Conservation (phyloP, 1,284 basidiomycete species). For the Anthracocystis panici-leucophaei region DNA sequence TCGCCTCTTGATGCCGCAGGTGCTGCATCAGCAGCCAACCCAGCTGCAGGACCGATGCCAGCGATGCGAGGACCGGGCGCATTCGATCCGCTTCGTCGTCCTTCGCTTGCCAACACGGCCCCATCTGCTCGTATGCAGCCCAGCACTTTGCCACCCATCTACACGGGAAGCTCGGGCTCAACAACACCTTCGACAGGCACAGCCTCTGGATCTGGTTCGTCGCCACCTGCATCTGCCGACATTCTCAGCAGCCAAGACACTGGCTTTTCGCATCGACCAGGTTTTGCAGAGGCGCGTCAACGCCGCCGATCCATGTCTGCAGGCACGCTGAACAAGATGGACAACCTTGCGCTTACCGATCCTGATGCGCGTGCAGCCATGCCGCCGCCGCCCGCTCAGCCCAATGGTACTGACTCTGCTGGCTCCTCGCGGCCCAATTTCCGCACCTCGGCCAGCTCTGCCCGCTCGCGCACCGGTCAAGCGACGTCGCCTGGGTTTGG, state of each 20-base stretch:
- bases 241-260: slow-evolving; percentile 26
- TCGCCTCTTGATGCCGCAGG: slow-evolving; percentile 39
- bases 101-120: slow-evolving; percentile 17
- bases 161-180: slow-evolving; percentile 19
- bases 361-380: slow-evolving; percentile 6
- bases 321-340: slow-evolving; percentile 33
- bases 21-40: slow-evolving; percentile 13
- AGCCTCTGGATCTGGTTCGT: slow-evolving; percentile 26
- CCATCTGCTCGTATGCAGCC: slow-evolving; percentile 27
- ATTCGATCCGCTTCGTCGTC: slow-evolving; percentile 46
- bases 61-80: slow-evolving; percentile 33
- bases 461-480: slow-evolving; percentile 38
- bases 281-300: slow-evolving; percentile 46
- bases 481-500: slow-evolving; percentile 42
- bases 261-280: slow-evolving; percentile 32
- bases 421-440: slow-evolving; percentile 24
- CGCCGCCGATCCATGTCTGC: slow-evolving; percentile 42
- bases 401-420: slow-evolving; percentile 17
- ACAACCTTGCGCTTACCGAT: slow-evolving; percentile 31
- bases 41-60: neutral
- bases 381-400: slow-evolving; percentile 11
- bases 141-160: slow-evolving; percentile 33
- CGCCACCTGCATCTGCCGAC: slow-evolving; percentile 31
- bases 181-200: slow-evolving; percentile 15
- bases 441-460: slow-evolving; percentile 33